Evolutionary conservation across 1,284 basidiomycete species (phyloP), one percentile per base, ranked within the genome.

Genomic region (Pseudomicrostroma phylloplanum): DNA sequence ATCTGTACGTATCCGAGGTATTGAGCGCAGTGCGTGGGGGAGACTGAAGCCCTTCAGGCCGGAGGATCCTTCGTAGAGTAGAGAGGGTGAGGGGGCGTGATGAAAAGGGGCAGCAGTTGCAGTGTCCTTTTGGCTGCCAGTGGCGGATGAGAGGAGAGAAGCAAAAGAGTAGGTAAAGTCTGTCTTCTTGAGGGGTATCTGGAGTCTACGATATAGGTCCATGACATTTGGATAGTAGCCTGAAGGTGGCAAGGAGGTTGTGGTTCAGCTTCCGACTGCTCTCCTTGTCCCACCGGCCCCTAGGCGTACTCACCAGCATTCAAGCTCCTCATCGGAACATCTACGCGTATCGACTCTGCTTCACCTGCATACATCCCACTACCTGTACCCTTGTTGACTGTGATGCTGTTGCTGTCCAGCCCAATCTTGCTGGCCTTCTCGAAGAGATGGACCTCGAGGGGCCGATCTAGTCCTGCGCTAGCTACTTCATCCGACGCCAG

Each of bases 261-360:
- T 36, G 9, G 30, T 4, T 36, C 30, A 36, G 30, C 30, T 9
- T 36, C 30, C 4, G 9, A 36, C 30, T 36, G 30, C 30, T 36
- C 30, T 36, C 30, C 9, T 36, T 36, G 4, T 36, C 9, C 30
- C 30, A 36, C 3, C 43, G 3, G 12, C 43, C 12, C 17, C 53
- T 26, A 17, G 1, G 26, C 19, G 9, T 46, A 64, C 62, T 40
- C 51, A 68, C 67, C 68, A 19, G 65, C 69, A 23, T 74, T 76
- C 41, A 78, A 74, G 23, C 71, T 70, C 2, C 76, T 69, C 73
- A 78, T 77, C 42, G 76, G 76, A 7, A 77, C 75, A 46, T 78
- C 76, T 55, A 78, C 63, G 21, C 76, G 67, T 1, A 57, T 39
- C 15, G 42, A 42, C 41, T 57, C 56, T 30, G 19, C 19, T 36